phyloP scores from a whole-genome alignment of 139 green algal genomes.

The Coelastrella sp. region DNA sequence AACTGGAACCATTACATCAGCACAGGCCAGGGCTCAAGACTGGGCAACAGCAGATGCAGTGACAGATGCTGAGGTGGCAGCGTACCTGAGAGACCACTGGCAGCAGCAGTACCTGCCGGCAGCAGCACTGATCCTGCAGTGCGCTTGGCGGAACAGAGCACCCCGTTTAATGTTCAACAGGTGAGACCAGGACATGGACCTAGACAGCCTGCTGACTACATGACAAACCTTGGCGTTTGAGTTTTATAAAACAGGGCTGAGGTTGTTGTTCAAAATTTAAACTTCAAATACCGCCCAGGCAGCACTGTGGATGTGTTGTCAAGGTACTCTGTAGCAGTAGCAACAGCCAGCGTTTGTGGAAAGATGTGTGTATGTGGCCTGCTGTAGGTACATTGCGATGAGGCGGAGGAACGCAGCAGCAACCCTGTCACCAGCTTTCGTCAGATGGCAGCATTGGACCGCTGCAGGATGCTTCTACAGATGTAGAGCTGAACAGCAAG shows the following conservation, averaged over 20 bases:
- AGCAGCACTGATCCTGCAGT: conserved; percentile 41
- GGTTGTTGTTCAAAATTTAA: background rate
- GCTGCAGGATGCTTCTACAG: background rate
- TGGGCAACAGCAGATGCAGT: conserved; percentile 35
- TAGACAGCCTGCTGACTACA: too few relatives aligned
- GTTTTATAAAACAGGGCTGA: background rate
- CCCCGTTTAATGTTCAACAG: conserved; percentile 8
- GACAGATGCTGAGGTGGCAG: conserved; percentile 28
- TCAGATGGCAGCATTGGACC: conserved; percentile 4
- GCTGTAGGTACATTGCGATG: conserved; percentile 9
- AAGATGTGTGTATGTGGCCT: background rate
- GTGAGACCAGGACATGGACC: too few relatives aligned
- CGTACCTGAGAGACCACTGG: conserved; percentile 27
- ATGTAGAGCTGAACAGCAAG: background rate
- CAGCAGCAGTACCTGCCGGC: conserved; percentile 38
- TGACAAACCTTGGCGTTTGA: too few relatives aligned
- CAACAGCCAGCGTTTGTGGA: background rate
- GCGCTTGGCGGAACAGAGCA: conserved; percentile 36
- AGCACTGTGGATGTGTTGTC: too few relatives aligned
- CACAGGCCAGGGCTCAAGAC: background rate
- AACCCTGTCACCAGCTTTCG: background rate
- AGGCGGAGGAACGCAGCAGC: background rate
- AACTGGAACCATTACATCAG: background rate
- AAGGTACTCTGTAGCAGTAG: too few relatives aligned
- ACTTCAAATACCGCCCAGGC: too few relatives aligned